A percentile compares a stretch with the other conserved stretches of the same genome.
phyloP scores from a whole-genome alignment of 805 yeast genomes.

The Cyberlindnera sargentensis region DNA sequence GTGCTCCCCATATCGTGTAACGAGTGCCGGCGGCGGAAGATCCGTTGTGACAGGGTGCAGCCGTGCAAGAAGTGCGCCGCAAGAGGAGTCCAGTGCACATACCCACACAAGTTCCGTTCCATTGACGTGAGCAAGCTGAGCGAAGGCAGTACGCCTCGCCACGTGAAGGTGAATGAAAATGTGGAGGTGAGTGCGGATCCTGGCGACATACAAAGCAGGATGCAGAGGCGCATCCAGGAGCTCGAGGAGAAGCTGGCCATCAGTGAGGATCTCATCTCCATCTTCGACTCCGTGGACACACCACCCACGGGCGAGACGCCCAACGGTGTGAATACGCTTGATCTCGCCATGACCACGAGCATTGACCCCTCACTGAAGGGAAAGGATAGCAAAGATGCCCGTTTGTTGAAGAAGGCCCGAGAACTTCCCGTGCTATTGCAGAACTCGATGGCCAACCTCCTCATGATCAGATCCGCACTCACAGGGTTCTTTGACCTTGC shows the following conservation, averaged over 20 bases:
- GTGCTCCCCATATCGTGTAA: slow-evolving; percentile 20
- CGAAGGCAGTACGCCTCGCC: no score
- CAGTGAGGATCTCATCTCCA: slow-evolving; percentile 18
- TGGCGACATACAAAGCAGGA: no score
- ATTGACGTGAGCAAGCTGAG: slow-evolving; percentile 12
- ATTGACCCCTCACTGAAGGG: not conserved
- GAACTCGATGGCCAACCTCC: slow-evolving; percentile 3
- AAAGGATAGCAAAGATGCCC: not conserved
- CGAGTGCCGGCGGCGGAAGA: slow-evolving; percentile 23
- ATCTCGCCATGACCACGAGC: slow-evolving; percentile 2
- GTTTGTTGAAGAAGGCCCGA: not conserved
- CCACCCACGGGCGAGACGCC: slow-evolving; percentile 8
- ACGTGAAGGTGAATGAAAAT: not conserved
- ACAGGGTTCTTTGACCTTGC: slow-evolving; percentile 11
- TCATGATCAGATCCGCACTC: slow-evolving; percentile 7
- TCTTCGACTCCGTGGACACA: slow-evolving; percentile 16
- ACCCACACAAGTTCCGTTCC: slow-evolving; percentile 21
- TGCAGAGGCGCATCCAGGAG: slow-evolving; percentile 8
- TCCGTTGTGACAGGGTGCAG: slow-evolving; percentile 15
- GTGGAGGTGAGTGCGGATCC: no score
- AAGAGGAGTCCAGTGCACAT: slow-evolving; percentile 11
- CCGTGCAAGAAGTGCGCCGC: slow-evolving; percentile 16
- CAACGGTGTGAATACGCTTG: slow-evolving; percentile 10
- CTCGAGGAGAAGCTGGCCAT: slow-evolving; percentile 13
- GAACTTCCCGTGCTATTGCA: slow-evolving; percentile 9